Evolutionary conservation across 192 early-diverging fungal species (phyloP), one percentile per base, ranked within the genome.

Genomic region (Linnemannia exigua): DNA sequence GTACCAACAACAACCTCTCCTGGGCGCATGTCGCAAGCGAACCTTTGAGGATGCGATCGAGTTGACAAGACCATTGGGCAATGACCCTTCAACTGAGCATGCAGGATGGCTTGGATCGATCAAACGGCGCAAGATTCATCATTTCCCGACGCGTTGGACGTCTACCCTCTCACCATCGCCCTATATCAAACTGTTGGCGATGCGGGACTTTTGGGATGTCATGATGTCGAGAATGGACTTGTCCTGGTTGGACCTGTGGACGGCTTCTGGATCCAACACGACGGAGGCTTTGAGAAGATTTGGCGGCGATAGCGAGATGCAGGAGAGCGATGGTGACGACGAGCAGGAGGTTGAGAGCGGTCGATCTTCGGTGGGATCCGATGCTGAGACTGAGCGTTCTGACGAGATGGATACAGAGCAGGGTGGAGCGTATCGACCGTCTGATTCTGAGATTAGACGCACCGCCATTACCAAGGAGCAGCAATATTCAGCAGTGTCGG

Each of bases 121-220:
- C 75, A 86, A 86, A 47, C 38, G 84, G n/a, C 73, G 84, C 20
- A 86, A 86, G 79, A 76, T 86, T 19, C 84, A 86, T 25, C 84
- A 86, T 35, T 86, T 77, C 47, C 77, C 84, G 3, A 86, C 74
- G 6, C 72, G 72, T 2, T 86, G 84, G 84, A 86, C 84, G 0
- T 86, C 83, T 6, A 80, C 58, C 8, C 66, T 79, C 20, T 84
- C 82, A 1, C 82, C 76, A 3, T 79, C 82, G 12, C 77, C 82
- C 9, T 84, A 84, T 50, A 54, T 84, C 36, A 79, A 83, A 25
- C 38, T 83, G 54, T 47, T 73, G 69, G 68, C 84, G 9, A 80
- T 76, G 74, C 77, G 78, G 2, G 84, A 86, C 44, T 86, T 86
- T 77, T 86, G 84, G 84, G 78, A 86, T 31, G 75, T 80, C 36